Conservation (phyloP, 768 basidiomycete species). For the Trametes sanguinea region DNA sequence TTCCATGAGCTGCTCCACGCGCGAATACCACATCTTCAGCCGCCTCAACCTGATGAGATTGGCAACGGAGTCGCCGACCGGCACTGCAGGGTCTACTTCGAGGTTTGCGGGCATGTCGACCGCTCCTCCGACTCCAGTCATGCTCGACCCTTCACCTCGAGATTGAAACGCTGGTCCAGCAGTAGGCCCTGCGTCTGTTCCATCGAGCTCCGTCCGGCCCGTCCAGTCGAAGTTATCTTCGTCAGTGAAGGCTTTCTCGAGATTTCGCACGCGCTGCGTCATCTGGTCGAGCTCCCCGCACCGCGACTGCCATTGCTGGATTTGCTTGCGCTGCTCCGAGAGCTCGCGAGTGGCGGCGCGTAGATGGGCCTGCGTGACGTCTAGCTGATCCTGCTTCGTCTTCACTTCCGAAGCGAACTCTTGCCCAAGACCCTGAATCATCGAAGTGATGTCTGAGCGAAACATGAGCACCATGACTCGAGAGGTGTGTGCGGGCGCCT, state of each 20-base stretch:
- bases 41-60: conserved; percentile 73
- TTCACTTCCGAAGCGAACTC: conserved; percentile 87
- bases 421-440: conserved; percentile 75
- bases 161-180: conserved; percentile 71
- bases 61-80: conserved; percentile 55
- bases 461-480: conserved; percentile 17
- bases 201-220: conserved; percentile 59
- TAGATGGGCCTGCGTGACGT: conserved; percentile 83
- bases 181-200: conserved; percentile 36
- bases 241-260: conserved; percentile 74
- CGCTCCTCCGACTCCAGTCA: conserved; percentile 62
- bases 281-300: conserved; percentile 81
- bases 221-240: conserved; percentile 91
- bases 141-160: conserved; percentile 66
- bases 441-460: conserved; percentile 77
- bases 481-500: conserved; percentile 7
- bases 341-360: conserved; percentile 89
- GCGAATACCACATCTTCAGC: conserved; percentile 79
- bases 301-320: conserved; percentile 71
- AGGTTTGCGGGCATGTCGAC: conserved; percentile 64
- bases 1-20: conserved; percentile 74
- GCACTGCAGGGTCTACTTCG: conserved; percentile 75
- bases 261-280: conserved; percentile 78
- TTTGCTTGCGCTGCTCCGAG: conserved; percentile 85
- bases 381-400: conserved; percentile 83